Percentiles rank a stretch among this genome's conserved stretches.
phyloP scores from a whole-genome alignment of 306 rosid species.

The Comarum palustre region DNA sequence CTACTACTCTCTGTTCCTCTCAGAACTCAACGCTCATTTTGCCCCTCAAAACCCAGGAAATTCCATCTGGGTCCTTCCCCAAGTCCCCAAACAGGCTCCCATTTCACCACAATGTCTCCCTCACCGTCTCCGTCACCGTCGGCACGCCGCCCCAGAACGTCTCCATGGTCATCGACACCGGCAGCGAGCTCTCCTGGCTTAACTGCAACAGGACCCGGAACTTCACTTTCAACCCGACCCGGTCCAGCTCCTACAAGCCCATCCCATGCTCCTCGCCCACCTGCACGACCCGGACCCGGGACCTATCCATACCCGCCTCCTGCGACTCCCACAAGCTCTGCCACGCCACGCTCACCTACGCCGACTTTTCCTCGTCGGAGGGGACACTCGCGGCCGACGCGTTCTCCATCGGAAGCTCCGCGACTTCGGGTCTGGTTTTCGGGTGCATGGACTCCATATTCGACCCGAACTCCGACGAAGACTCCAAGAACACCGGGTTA shows the following conservation, averaged over 20 bases:
- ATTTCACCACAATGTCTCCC: constrained; percentile 69
- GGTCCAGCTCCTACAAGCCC: constrained; percentile 53
- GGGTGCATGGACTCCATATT: constrained; percentile 71
- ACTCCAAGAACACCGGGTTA: constrained; percentile 65
- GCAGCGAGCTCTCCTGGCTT: constrained; percentile 91
- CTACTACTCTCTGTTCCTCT: constrained; percentile 5
- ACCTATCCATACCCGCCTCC: constrained; percentile 76
- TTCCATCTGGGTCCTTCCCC: constrained; percentile 54
- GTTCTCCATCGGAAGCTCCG: constrained; percentile 47
- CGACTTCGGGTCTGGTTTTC: constrained; percentile 43
- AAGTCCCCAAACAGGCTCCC: constrained; percentile 65
- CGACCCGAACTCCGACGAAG: constrained; percentile 44
- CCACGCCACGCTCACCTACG: constrained; percentile 82
- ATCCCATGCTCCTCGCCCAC: constrained; percentile 62
- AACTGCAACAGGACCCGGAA: constrained; percentile 46
- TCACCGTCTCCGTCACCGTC: constrained; percentile 59
- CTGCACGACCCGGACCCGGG: constrained; percentile 62
- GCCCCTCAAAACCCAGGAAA: constrained; percentile 63
- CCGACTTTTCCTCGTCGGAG: constrained; percentile 74
- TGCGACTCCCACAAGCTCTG: constrained; percentile 76
- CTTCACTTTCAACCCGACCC: constrained; percentile 40
- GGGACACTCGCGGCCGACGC: constrained; percentile 74
- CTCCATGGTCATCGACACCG: constrained; percentile 77
- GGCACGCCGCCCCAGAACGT: constrained; percentile 90
- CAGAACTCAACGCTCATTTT: constrained; percentile 35